Evolutionary conservation across 306 rosid species (phyloP), one percentile per base, ranked within the genome.

Genomic region (Vigna hirtella): DNA sequence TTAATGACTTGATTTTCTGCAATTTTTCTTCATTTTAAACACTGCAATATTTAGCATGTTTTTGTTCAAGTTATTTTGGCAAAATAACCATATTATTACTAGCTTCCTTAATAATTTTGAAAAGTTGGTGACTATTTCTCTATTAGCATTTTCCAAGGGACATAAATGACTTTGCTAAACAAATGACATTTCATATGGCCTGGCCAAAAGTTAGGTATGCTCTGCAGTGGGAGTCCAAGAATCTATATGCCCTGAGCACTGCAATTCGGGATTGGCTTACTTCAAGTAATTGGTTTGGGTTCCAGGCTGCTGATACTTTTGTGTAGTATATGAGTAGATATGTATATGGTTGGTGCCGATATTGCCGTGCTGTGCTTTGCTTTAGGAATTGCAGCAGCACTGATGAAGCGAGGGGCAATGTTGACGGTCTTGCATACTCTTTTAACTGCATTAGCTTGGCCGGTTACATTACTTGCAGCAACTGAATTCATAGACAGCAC

Each of bases 371-470:
- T 84, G 78, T 55, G 72, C 70, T 58, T 61, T 73, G 18, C 73
- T 70, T 55, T 79, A 89, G 93, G 81, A 50, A 34, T 89, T 82
- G 86, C 87, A 3, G 16, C 77, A 30, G 79, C 74, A 83, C 73
- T 89, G 82, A 87, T 89, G 93, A 85, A 56, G 81, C 89, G 79
- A 65, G 93, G 93, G 56, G 89, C 91, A 26, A 89, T 87, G 93
- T 1, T 89, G 88, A 89, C 91, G 20, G 89, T 87, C 4, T 70
- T 89, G 78, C 73, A 83, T 88, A 75, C 86, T 55, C 87, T 87
- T 74, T 11, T 89, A 56, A 81, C 91, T 13, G 91, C 93, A 15
- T 83, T 89, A 61, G 89, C 89, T 57, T 83, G 88, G 89, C 93
- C 91, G 50, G 86, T 87, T 67, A 26, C 87, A 16, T 74, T 89